Base-by-base conservation (phyloP, 768 basidiomycete species). In the Crassisporium funariophilum region DNA sequence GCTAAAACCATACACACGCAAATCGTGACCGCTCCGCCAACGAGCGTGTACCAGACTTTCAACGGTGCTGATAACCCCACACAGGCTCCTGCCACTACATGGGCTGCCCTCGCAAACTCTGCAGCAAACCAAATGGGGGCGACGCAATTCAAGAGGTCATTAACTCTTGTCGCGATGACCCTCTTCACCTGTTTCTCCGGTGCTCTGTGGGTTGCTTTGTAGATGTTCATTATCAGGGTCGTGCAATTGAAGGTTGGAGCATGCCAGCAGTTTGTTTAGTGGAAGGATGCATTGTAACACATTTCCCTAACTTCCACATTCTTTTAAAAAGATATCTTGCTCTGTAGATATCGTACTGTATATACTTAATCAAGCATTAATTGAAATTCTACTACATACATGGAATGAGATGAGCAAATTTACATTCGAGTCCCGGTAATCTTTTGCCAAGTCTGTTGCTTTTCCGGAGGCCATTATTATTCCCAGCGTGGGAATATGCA, bases 1-100 rank as follows among this genome's bases (percentile, higher is more conserved):
- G 73, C 75, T n/a, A 65, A 67, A 44, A 78, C 72, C 1, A 62
- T 75, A 11, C 71, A 74, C 42, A 74, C 72, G 1, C 60, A 71
- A 52, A 54, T 59, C 10, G 55, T 68, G 33, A 57, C 64, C 16
- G 45, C 58, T 36, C 44, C 52, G 19, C 54, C 66, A 8, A 65
- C 63, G 17, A 55, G 49, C 25, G 59, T 62, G 6, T 71, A 64
- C 24, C 54, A 55, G 24, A 71, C 70, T 4, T 53, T 69, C 22
- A 62, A 65, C 44, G 70, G 71, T 5, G 67, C 64, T 13, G 71
- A 72, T 44, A 63, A 55, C 25, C 67, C 71, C 7, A 63, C 62
- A 2, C 69, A 71, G 40, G 58, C 58, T 12, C 62, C 69, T 41
- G 64, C 68, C 34, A 71, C 70, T 13, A 62, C 67, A 2, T 74